Evolutionary conservation across 257 asterid genomes (phyloP), one percentile per base, ranked within the genome.

Genomic region (Cruciata laevipes): DNA sequence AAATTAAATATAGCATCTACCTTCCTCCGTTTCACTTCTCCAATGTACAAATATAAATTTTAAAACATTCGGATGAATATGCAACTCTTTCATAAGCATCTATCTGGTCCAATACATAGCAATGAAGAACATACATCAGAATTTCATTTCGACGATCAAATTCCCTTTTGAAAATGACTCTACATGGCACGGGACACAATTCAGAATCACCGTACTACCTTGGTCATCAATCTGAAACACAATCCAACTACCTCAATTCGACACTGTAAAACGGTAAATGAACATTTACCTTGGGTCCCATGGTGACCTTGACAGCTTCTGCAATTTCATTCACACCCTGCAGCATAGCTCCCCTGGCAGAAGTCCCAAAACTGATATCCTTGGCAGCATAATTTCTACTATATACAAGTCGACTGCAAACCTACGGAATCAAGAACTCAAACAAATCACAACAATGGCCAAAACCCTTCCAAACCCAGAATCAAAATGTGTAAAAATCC

Each of bases 231-330:
- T 18, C 27, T 59, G 55, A 47, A 47, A 47, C 55, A 40, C 20
- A 24, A 13, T 64, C 14, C 57, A 23, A 62, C 64, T 63, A 10
- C 18, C n/a, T 63, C 47, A 13, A 33, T 40, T 3, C 6, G 6
- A n/a, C 24, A 38, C 6, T 18, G 44, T 40, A 51, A 12, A 44
- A 57, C 16, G 27, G 6, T 2, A 14, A 18, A 14, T 16, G 56
- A 13, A 14, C 25, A 11, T 27, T 30, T 76, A 91, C 98, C 96
- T 89, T 89, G 18, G 98, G 98, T 53, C 96, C 98, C 98, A 91
- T 91, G 20, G 98, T 91, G 71, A 87, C 96, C 80, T 91, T 91
- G 17, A 91, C 98, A 62, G 98, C 98, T 66, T 89, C 96, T 1
- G 98, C 95, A 17, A 91, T 91, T 68, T 91, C 98, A 69, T 87